Evolutionary conservation across 768 basidiomycete genomes (phyloP).

Genomic region (Boletus vermiculosoides): DNA sequence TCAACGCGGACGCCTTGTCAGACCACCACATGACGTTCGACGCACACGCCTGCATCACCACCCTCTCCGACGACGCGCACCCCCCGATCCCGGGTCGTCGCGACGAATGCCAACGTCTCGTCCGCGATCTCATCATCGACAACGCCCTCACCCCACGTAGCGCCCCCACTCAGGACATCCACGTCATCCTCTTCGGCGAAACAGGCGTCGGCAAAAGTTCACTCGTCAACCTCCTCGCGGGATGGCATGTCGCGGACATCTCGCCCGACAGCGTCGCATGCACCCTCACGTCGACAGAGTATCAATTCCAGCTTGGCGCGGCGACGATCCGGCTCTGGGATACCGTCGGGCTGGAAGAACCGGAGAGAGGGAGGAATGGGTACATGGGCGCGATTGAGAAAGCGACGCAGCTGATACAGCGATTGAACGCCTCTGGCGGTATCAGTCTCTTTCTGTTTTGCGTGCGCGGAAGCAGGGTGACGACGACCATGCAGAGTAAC

Average conservation of each 20-base stretch:
- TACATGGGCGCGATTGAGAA: constrained; percentile 30
- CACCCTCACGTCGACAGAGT: constrained; percentile 28
- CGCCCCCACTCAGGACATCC: constrained; percentile 19
- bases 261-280: constrained; percentile 33
- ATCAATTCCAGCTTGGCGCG: constrained; percentile 26
- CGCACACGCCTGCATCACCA: constrained; percentile 26
- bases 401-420: constrained; percentile 32
- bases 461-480: constrained; percentile 31
- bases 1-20: constrained; percentile 11
- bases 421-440: constrained; percentile 27
- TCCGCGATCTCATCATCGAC: constrained; percentile 25
- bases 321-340: constrained; percentile 30
- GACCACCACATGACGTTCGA: constrained; percentile 11
- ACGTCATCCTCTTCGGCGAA: constrained; percentile 43
- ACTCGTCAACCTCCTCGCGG: constrained; percentile 39
- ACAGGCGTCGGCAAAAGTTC: constrained; percentile 37
- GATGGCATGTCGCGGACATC: constrained; percentile 25
- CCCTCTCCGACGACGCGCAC: constrained; percentile 19
- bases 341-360: constrained; percentile 34
- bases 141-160: constrained; percentile 22
- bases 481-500: constrained; percentile 29
- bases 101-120: constrained; percentile 22
- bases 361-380: constrained; percentile 10
- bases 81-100: constrained; percentile 19
- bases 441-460: constrained; percentile 35